Base-by-base conservation (phyloP, 2,329 filamentous ascomycete genomes). In the Xenoacremonium recifei region DNA sequence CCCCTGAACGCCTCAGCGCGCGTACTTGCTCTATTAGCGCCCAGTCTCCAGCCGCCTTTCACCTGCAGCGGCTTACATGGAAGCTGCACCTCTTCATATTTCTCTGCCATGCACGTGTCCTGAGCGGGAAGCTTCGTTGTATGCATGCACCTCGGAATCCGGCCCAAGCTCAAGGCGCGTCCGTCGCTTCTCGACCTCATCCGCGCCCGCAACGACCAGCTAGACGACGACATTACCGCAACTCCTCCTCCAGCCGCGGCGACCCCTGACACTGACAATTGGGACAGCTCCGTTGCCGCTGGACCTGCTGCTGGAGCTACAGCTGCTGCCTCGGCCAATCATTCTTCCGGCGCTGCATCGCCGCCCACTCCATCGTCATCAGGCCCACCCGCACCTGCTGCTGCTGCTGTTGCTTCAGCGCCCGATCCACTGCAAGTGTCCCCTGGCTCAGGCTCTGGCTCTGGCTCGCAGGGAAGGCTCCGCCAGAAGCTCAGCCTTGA, bases 121-220 rank as follows among this genome's bases (percentile, higher is more conserved):
- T n/a, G n/a, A n/a, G n/a, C n/a, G 11, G n/a, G 19, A 41, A 50
- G 35, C 20, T 25, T 32, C 43, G 42, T 56, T 70, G 68, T 52
- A 78, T 78, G 74, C 52, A 78, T 78, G 74, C 69, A 73, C 48
- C 63, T 75, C 57, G 75, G 75, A 64, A 65, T 77, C 44, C 67
- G 66, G 43, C 71, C 71, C 39, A 67, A 65, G 47, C 64, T 79
- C 51, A 72, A 67, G 72, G 70, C 72, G 55, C 69, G 74, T 64
- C 73, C 71, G 54, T 77, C 74, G 48, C 62, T 79, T 53, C 69
- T 79, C 61, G 75, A 78, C 47, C 66, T 79, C 45, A 63, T 73
- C 50, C 65, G 66, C 47, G 57, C 64, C 51, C 57, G 58, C 45
- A 64, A 57, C 57, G 55, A 56, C 54, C 44, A 35, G 35, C 48